Base-by-base conservation (phyloP, 805 yeast genomes). In the Candida ascalaphidarum region DNA sequence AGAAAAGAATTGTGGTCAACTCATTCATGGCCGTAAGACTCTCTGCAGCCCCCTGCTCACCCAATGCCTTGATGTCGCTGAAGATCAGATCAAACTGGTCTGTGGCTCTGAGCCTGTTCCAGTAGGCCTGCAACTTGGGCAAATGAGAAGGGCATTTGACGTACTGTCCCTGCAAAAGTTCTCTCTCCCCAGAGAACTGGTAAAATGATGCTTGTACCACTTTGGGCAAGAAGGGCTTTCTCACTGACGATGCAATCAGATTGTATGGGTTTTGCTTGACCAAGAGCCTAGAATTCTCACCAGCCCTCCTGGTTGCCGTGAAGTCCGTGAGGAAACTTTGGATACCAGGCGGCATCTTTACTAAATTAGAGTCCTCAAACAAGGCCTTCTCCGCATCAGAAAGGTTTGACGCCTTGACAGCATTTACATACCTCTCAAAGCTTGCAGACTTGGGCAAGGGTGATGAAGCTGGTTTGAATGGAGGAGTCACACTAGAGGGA, bases 271-370 rank as follows among this genome's bases (percentile, higher is more conserved):
- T 34, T 17, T 30, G 35, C 11, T 44, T 33, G 34, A 41, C 40
- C 13, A 40, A 33, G n/a, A 58, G 45, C 14, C 24, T 43, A 44
- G 18, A 43, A 43, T 30, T 34, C 10, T 13, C 9, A 10, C 36
- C 30, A 7, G 35, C 27, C 22, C 48, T 45, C 35, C 63, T 48
- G 16, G 53, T 48, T 2, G 66, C 51, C 3, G 61, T 48, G 31
- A 51, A 61, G 0, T 64, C 54, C n/a, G 61, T 39, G 3, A 58
- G 52, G 27, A 61, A 50, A 33, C 58, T 60, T 37, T 63, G 68
- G 14, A 63, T 51, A 7, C 69, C 69, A 8, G 67, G 61, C 4
- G 69, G 67, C 14, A 56, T 34, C 27, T 39, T 51, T 14, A 53
- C 41, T 27, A 63, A 48, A 29, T 48, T 46, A 26, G 42, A 25